Conservation (phyloP, 305 asterid species). For the Fraxinus latifolia region DNA sequence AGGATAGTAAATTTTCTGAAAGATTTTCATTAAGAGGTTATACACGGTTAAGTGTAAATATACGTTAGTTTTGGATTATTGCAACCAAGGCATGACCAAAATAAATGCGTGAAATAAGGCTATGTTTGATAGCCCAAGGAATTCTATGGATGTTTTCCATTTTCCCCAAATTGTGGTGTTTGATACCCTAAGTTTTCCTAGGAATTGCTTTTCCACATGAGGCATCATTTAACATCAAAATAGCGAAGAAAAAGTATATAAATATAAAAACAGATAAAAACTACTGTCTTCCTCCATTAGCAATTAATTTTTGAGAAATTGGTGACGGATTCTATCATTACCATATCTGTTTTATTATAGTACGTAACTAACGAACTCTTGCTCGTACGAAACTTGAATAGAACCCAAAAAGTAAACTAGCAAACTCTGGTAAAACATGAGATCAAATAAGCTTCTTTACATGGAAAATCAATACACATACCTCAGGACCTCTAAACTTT, state of each 20-base stretch:
- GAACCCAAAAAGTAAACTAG: background rate
- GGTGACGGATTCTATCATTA: background rate
- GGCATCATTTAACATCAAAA: too few species aligned
- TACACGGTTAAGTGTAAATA: too few species aligned
- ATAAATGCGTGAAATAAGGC: background rate
- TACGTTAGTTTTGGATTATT: too few species aligned
- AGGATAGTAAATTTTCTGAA: background rate
- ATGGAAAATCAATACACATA: background rate
- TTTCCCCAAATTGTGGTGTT: too few species aligned
- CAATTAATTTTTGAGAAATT: background rate
- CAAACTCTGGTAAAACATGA: background rate
- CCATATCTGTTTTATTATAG: too few species aligned
- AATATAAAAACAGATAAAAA: too few species aligned
- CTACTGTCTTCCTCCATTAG: background rate
- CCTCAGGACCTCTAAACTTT: slow-evolving; percentile 56
- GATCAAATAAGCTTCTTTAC: background rate
- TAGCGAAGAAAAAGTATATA: too few species aligned
- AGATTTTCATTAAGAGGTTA: background rate
- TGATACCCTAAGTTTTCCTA: too few species aligned
- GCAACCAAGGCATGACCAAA: background rate
- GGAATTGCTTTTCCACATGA: too few species aligned
- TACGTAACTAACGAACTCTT: too few species aligned
- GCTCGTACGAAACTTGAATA: background rate
- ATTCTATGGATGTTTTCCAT: too few species aligned
- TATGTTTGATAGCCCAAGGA: too few species aligned